Conservation (phyloP, 2,329 filamentous ascomycete genomes). For the Xylariaceae sp. region DNA sequence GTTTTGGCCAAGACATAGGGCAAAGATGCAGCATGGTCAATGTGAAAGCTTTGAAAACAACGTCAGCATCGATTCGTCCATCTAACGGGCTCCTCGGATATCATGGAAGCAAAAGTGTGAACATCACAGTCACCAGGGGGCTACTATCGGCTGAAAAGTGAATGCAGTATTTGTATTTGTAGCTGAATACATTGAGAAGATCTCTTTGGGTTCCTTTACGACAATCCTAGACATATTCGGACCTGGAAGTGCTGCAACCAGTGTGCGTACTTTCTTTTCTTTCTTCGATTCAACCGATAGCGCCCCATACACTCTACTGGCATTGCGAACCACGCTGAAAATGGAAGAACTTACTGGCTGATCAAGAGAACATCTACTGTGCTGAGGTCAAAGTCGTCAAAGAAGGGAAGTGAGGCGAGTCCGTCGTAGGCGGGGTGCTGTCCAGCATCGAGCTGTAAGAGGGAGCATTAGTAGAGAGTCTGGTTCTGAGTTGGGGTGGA, state of each 20-base stretch:
- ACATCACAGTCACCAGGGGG: conserved; percentile 24
- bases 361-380: conserved; percentile 96
- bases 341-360: conserved; percentile 80
- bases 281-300: conserved; percentile 23
- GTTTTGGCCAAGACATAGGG: conserved; percentile 98
- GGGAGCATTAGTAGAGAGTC: no score
- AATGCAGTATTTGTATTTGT: conserved; percentile 44
- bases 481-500: no score
- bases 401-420: conserved; percentile 89
- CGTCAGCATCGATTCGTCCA: conserved; percentile 20
- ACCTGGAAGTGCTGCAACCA: no score
- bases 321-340: conserved; percentile 15
- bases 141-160: conserved; percentile 27
- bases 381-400: conserved; percentile 97
- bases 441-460: conserved; percentile 80
- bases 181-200: conserved; percentile 33
- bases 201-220: conserved; percentile 10
- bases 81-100: neutral
- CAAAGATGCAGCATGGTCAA: conserved; percentile 97
- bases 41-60: conserved; percentile 71
- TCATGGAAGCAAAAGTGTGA: conserved; percentile 4
- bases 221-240: neutral
- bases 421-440: conserved; percentile 97
- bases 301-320: conserved; percentile 20
- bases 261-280: conserved; percentile 2